Base-by-base conservation (phyloP, 768 basidiomycete species). In the Russula foetens region DNA sequence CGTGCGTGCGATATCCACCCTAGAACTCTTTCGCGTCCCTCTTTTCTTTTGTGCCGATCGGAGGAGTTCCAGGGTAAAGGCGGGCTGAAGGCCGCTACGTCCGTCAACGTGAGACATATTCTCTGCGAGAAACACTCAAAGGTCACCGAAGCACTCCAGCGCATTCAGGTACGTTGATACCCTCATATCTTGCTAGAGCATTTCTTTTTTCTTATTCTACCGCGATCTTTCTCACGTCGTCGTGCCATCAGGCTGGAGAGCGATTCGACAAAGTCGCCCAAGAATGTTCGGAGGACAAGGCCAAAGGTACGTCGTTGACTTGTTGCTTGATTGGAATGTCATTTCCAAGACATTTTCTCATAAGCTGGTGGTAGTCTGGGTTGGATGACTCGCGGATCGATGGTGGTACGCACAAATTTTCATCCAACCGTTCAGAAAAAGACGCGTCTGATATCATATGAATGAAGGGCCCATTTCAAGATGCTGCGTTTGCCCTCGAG, bases 201-300 rank as follows among this genome's bases (percentile, higher is more conserved):
- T 28, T 19, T 11, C 8, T 53, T 11, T 35, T 12, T 35, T 12
- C 8, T 35, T 35, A 35, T 35, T 12, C 35, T n/a, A n/a, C n/a
- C n/a, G n/a, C n/a, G n/a, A 11, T 35, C 2, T 12, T 11, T 12
- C 9, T 35, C 14, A 12, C 9, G 31, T 41, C 7, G 43, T 44
- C 33, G 41, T 58, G 21, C n/a, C n/a, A 11, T 7, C 81, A 82
- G 88, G 85, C 82, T 62, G 91, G 91, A 24, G 82, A 88, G 67
- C 74, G 88, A 12, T 93, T 93, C 69, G 88, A 92, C 73, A 93
- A 91, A 71, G 88, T 92, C 35, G 91, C 91, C 6, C 86, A 91
- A 68, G 91, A 92, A 67, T 92, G 90, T 66, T 92, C 92, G 1
- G 90, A 92, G 71, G 91, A 93, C 74, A 93, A 93, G 69, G 91